These are phyloP conservation scores for Aphanomyces cochlioides DNA, from an alignment of 352 stramenopile genomes.

Conservation along the genomic window DNA sequence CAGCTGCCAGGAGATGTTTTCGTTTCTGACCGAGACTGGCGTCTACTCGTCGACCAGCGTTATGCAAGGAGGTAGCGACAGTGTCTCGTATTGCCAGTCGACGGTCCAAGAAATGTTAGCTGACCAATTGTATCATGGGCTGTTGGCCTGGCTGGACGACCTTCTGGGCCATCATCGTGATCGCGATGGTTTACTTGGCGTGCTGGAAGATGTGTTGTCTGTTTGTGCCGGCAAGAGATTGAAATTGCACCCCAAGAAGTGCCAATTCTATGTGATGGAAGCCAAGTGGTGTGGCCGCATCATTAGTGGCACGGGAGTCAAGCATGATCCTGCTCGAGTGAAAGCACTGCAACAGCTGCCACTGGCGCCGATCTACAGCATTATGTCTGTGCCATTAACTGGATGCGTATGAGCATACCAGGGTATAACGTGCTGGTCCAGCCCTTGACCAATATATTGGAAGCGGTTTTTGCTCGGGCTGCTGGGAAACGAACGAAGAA, in stretches of 20 bases:
- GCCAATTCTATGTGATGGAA: too few relatives aligned
- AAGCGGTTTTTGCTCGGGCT: not conserved
- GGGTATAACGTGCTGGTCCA: conserved; percentile 17
- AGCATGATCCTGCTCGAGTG: conserved; percentile 2
- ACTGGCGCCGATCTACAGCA: conserved; percentile 14
- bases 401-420: conserved; percentile 22
- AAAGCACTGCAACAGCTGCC: not conserved
- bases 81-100: conserved; percentile 34
- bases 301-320: conserved; percentile 5
- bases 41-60: conserved; percentile 35
- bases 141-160: conserved; percentile 22
- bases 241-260: too few relatives aligned
- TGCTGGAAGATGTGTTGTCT: too few relatives aligned
- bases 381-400: conserved; percentile 19
- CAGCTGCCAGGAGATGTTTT: conserved; percentile 32
- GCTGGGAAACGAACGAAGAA: conserved; percentile 2
- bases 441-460: not conserved
- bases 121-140: conserved; percentile 19
- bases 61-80: conserved; percentile 31
- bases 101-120: conserved; percentile 33
- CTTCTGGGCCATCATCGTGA: conserved; percentile 28
- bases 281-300: too few relatives aligned
- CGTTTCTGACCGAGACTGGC: conserved; percentile 30
- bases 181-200: too few relatives aligned
- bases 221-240: too few relatives aligned